Conservation (phyloP, 345 rosid species). For the Punica granatum region DNA sequence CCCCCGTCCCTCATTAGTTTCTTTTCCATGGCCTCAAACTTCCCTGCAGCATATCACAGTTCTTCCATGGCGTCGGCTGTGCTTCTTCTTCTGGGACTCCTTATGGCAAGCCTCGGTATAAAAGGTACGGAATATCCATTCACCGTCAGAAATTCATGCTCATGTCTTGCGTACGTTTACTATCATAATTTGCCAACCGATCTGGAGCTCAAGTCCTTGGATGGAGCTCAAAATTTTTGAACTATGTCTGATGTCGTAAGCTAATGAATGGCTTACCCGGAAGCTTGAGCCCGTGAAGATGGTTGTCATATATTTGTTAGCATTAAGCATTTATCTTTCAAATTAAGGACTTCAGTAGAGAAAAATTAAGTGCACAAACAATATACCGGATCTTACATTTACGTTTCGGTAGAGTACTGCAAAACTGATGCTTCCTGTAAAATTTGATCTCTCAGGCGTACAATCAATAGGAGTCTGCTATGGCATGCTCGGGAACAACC, state of each 20-base stretch:
- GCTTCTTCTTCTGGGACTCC: constrained; percentile 12
- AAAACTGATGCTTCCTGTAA: neutral
- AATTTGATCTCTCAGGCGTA: constrained; percentile 17
- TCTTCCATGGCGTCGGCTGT: constrained; percentile 3
- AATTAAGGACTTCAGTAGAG: too few relatives aligned
- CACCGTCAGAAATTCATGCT: too few relatives aligned
- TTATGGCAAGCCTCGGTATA: constrained; percentile 13
- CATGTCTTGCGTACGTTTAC: too few relatives aligned
- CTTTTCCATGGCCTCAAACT: neutral
- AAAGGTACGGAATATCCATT: constrained; percentile 11
- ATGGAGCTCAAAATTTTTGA: neutral
- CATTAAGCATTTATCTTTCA: too few relatives aligned
- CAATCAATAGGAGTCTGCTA: constrained; percentile 34
- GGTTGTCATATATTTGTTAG: too few relatives aligned
- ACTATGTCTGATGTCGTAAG: neutral
- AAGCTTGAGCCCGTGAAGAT: too few relatives aligned
- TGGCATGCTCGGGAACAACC: constrained; percentile 46
- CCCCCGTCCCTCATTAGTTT: neutral
- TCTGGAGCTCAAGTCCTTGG: too few relatives aligned
- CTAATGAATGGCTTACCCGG: too few relatives aligned
- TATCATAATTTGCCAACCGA: neutral
- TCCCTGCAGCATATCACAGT: neutral
- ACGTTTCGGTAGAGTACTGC: neutral
- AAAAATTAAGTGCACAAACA: neutral
- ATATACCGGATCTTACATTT: neutral